phyloP scores from a whole-genome alignment of 2,329 filamentous ascomycete species.

The Alternaria dauci region DNA sequence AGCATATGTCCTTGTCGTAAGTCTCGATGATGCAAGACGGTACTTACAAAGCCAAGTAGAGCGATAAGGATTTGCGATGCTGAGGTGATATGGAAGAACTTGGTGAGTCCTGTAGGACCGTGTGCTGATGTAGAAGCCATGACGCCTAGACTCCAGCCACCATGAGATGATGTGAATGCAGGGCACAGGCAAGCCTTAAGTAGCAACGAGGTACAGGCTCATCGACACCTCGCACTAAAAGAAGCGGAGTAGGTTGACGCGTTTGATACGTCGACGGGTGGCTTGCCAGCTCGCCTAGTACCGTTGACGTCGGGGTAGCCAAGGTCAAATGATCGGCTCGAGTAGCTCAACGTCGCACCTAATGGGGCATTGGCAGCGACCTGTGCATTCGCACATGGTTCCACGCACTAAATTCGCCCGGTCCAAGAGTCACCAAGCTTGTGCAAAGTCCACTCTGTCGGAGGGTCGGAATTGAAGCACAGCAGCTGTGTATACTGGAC shows the following conservation, averaged over 20 bases:
- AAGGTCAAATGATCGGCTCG: neutral
- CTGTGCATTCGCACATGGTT: neutral
- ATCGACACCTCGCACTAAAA: neutral
- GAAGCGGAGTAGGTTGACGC: neutral
- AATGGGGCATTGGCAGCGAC: neutral
- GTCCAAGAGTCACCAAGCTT: neutral
- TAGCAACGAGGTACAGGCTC: neutral
- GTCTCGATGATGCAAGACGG: neutral
- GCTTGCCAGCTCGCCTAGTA: neutral
- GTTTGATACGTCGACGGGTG: neutral
- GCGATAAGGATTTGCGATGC: slow-evolving; percentile 8
- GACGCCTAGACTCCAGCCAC: neutral
- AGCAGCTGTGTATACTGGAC: neutral
- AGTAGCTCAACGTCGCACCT: neutral
- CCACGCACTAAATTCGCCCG: neutral
- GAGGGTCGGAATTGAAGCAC: neutral
- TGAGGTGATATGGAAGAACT: slow-evolving; percentile 3
- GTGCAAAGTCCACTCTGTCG: neutral
- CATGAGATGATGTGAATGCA: neutral
- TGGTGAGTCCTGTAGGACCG: slow-evolving; percentile 2
- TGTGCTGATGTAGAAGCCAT: slow-evolving; percentile 13
- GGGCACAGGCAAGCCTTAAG: slow-evolving; percentile 5
- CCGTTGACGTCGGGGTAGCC: slow-evolving; percentile 3
- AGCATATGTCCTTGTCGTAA: neutral
- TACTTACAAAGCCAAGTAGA: slow-evolving; percentile 16